These are phyloP conservation scores for Ustilago nuda DNA, from an alignment of 1,284 basidiomycete genomes.

Conservation along the genomic window DNA sequence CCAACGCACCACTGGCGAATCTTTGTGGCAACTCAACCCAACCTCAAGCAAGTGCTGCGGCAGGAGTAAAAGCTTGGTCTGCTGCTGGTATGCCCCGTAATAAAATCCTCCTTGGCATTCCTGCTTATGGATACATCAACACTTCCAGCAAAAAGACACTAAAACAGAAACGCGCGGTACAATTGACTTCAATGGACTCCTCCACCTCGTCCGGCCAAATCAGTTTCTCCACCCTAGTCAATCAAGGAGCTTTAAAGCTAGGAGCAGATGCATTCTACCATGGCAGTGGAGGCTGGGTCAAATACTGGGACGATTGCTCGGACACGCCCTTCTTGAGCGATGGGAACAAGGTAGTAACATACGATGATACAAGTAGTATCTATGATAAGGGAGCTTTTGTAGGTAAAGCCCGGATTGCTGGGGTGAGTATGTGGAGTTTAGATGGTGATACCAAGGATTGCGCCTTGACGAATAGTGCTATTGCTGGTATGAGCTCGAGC, in stretches of 20 bases:
- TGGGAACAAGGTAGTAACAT: conserved; percentile 53
- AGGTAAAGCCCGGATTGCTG: conserved; percentile 49
- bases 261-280: conserved; percentile 35
- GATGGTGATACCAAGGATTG: conserved; percentile 57
- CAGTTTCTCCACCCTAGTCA: conserved; percentile 51
- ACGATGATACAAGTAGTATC: conserved; percentile 60
- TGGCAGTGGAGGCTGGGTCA: conserved; percentile 47
- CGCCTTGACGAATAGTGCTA: conserved; percentile 46
- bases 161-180: conserved; percentile 24
- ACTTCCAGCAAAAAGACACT: conserved; percentile 26
- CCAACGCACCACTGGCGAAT: conserved; percentile 62
- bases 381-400: conserved; percentile 62
- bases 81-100: conserved; percentile 59
- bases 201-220: conserved; percentile 50
- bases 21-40: conserved; percentile 60
- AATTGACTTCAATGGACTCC: conserved; percentile 23
- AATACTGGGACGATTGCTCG: conserved; percentile 64
- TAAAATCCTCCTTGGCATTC: conserved; percentile 62
- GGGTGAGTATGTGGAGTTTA: conserved; percentile 58
- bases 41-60: conserved; percentile 55
- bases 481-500: conserved; percentile 42
- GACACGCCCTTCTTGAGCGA: conserved; percentile 59
- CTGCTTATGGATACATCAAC: conserved; percentile 61
- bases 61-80: conserved; percentile 58
- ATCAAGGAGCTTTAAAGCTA: conserved; percentile 45